Percentiles rank a stretch among this genome's conserved stretches.
Conservation (phyloP, 441 rosid species). For the Mallotus repandus region DNA sequence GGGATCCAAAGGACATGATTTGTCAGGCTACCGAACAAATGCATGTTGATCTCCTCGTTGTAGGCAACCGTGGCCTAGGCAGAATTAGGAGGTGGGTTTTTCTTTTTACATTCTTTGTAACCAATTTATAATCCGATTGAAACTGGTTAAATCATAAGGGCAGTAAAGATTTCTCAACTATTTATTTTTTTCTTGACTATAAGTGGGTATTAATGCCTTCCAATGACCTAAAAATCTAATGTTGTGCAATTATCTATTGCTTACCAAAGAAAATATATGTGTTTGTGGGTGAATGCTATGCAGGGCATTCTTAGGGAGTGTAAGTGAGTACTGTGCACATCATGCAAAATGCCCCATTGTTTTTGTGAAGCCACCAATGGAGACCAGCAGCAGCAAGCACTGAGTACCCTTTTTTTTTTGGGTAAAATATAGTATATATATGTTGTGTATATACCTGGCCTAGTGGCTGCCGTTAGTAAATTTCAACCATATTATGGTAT, state of each 20-base stretch:
- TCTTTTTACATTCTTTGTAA: background rate
- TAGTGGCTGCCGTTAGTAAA: too few species aligned
- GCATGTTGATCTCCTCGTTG: conserved; percentile 60
- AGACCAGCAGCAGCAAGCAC: background rate
- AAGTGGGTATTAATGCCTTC: too few species aligned
- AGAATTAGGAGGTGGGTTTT: conserved; percentile 56
- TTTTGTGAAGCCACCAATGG: conserved; percentile 66
- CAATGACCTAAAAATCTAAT: too few species aligned
- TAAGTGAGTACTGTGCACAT: conserved; percentile 75
- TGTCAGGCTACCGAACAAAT: conserved; percentile 68
- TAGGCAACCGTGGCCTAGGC: conserved; percentile 83
- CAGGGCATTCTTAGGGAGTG: conserved; percentile 75
- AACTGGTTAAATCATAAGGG: too few species aligned
- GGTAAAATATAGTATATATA: too few species aligned
- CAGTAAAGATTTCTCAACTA: too few species aligned
- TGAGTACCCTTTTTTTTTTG: background rate
- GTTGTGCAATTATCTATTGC: too few species aligned
- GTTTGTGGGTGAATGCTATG: background rate
- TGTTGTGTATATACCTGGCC: too few species aligned
- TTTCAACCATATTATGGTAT: too few species aligned
- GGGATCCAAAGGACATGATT: conserved; percentile 72
- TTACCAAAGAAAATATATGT: too few species aligned
- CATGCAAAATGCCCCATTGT: conserved; percentile 67
- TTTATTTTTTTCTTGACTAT: too few species aligned
- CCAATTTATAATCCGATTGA: too few species aligned